phyloP scores from a whole-genome alignment of 805 yeast species.

The Monosporozyma yasuniensis region DNA sequence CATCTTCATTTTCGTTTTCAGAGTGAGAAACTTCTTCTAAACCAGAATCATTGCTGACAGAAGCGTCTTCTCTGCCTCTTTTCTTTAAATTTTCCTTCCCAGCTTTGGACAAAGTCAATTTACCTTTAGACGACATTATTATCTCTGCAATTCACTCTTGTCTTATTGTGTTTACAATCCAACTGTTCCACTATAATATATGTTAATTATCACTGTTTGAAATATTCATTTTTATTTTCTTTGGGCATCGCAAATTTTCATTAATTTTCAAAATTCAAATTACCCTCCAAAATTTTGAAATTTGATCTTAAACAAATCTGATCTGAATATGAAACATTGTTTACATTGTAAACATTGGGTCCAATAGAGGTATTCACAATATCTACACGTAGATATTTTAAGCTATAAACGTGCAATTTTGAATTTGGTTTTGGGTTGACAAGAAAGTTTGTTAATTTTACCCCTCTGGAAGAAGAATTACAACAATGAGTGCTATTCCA shows the following conservation, averaged over 20 bases:
- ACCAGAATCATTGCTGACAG: neutral
- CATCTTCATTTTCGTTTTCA: conserved; percentile 1
- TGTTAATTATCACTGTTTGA: neutral
- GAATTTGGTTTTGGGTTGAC: neutral
- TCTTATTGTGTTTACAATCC: neutral
- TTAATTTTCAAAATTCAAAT: neutral
- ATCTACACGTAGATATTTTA: neutral
- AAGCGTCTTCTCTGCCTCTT: conserved; percentile 1
- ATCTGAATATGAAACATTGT: neutral
- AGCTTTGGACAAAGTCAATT: neutral
- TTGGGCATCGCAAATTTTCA: conserved; percentile 2
- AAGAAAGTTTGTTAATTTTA: neutral
- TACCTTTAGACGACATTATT: neutral
- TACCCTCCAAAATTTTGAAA: neutral
- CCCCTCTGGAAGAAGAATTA: neutral
- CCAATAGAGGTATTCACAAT: neutral
- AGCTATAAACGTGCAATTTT: neutral
- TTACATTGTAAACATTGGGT: neutral
- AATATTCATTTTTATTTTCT: neutral
- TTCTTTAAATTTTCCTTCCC: neutral
- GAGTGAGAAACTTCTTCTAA: neutral
- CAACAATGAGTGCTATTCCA: neutral
- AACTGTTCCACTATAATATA: neutral
- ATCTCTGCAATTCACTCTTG: neutral
- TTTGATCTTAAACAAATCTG: neutral